Evolutionary conservation across 2,329 filamentous ascomycete genomes (phyloP).

Genomic region (Thermothelomyces thermophilus): DNA sequence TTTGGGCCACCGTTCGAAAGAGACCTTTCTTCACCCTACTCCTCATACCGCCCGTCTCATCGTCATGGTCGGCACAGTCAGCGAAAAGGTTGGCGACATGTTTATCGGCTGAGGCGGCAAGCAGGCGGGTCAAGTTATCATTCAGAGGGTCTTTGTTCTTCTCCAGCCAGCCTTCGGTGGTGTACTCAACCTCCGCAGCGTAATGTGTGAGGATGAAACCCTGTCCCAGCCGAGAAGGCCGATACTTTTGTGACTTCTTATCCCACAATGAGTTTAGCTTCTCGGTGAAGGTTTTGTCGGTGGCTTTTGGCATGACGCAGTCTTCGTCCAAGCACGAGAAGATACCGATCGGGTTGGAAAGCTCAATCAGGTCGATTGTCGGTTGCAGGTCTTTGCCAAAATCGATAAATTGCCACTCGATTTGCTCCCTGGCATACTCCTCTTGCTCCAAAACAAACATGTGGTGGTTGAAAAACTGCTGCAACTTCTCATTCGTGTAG

Average conservation of each 20-base stretch:
- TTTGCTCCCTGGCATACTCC: slow-evolving; percentile 94
- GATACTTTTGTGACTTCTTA: slow-evolving; percentile 90
- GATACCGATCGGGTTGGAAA: slow-evolving; percentile 95
- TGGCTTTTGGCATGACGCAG: slow-evolving; percentile 97
- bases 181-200: slow-evolving; percentile 95
- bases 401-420: slow-evolving; percentile 99
- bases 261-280: slow-evolving; percentile 97
- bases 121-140: slow-evolving; percentile 86
- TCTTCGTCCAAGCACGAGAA: slow-evolving; percentile 98
- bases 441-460: slow-evolving; percentile 99
- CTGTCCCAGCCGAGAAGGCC: slow-evolving; percentile 76
- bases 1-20: slow-evolving; percentile 92
- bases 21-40: slow-evolving; percentile 94
- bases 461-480: slow-evolving; percentile 99
- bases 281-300: slow-evolving; percentile 93
- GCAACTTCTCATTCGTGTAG: slow-evolving; percentile 98
- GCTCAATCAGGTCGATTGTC: slow-evolving; percentile 93
- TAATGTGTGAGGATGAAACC: slow-evolving; percentile 97
- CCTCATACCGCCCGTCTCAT: slow-evolving; percentile 58
- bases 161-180: slow-evolving; percentile 88
- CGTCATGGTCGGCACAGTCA: slow-evolving; percentile 79
- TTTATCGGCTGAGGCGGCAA: slow-evolving; percentile 73
- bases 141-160: slow-evolving; percentile 99
- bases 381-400: slow-evolving; percentile 96
- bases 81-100: slow-evolving; percentile 80